Evolutionary conservation across 768 basidiomycete species (phyloP), one percentile per base, ranked within the genome.

Genomic region (Saitozyma podzolica): DNA sequence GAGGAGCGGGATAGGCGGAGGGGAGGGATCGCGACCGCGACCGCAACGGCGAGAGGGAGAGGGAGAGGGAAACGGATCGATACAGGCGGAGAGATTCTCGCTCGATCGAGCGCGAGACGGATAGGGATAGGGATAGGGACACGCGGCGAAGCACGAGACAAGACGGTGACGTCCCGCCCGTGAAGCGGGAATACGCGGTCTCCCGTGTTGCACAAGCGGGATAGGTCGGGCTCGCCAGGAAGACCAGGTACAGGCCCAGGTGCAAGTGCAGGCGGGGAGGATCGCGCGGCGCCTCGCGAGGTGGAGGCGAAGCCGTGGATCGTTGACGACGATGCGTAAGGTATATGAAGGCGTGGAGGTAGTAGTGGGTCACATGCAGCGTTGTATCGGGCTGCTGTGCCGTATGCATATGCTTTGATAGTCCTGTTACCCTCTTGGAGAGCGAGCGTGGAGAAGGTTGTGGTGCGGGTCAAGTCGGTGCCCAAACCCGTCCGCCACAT

Each of bases 1-100:
- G 14, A 48, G 40, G 67, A 63, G n/a, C 41, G 64, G 42, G 48
- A 65, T 40, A 16, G 59, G 9, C 54, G 66, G 40, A 56, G 54
- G 13, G 54, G 52, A 49, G 40, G 56, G 54, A 47, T 53, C 37
- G 40, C 50, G 50, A 56, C 17, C 2, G 40, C 17, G 40, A 56
- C 50, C 37, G 47, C 54, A 47, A 45, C 47, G 40, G 13, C 50
- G 60, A 54, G 48, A 54, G 19, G 43, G 10, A 13, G 55, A 41
- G 20, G 13, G 43, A 50, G 19, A 60, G 54, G 52, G 62, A 58
- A 6, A 19, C 39, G 41, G 50, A 17, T 16, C 20, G 62, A 56
- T 17, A 29, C 29, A 45, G 53, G 20, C 10, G 19, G 14, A 53
- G 59, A 29, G 29, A 29, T 29, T 29, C 29, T 29, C 29, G 29